A percentile compares a stretch with the other conserved stretches of the same genome.
phyloP scores from a whole-genome alignment of 148 eudicot genomes.

The Vaccinium vitisidaea region DNA sequence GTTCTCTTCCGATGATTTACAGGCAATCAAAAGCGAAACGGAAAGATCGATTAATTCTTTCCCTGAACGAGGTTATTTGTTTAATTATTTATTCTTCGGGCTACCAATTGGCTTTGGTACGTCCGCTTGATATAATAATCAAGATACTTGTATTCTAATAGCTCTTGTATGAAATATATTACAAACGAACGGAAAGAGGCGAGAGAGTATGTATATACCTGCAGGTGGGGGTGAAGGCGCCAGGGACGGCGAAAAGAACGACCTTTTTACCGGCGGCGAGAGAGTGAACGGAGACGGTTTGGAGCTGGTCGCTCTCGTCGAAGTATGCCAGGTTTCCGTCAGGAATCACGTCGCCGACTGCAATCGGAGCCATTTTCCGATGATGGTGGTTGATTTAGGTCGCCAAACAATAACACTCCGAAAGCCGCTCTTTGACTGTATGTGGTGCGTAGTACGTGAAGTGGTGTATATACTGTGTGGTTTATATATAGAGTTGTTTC shows the following conservation, averaged over 20 bases:
- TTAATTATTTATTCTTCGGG: too few species aligned
- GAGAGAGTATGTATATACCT: constrained; percentile 37
- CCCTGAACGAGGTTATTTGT: too few species aligned
- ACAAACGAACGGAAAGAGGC: background rate
- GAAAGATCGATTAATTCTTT: too few species aligned
- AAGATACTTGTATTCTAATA: too few species aligned
- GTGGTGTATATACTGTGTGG: background rate
- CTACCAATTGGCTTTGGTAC: too few species aligned
- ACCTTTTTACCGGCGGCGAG: constrained; percentile 72
- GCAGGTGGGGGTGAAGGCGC: constrained; percentile 96
- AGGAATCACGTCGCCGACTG: constrained; percentile 52
- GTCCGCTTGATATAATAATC: too few species aligned
- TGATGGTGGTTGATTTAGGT: background rate
- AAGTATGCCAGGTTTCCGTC: constrained; percentile 54
- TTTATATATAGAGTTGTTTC: background rate
- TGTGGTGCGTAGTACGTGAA: too few species aligned
- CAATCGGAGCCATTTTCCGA: constrained; percentile 49
- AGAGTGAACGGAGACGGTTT: constrained; percentile 46
- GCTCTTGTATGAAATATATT: too few species aligned
- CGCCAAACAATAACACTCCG: background rate
- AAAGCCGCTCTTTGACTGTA: background rate
- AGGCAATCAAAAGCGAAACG: too few species aligned
- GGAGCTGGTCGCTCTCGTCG: constrained; percentile 51
- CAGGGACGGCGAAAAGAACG: constrained; percentile 65
- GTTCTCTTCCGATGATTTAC: background rate